phyloP scores from a whole-genome alignment of 2,329 filamentous ascomycete genomes.

The Alternaria triticina region DNA sequence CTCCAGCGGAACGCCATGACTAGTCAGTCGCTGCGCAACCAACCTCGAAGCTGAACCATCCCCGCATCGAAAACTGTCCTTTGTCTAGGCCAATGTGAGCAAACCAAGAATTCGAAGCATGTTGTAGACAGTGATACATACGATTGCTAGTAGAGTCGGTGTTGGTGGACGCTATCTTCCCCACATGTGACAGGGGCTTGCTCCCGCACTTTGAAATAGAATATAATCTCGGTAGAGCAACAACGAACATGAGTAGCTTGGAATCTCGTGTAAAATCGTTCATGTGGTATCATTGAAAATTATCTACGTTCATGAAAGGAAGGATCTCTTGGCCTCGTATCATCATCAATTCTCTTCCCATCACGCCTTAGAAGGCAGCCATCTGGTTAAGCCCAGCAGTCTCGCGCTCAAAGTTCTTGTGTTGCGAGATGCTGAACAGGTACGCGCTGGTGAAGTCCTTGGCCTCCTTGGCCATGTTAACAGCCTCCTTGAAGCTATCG shows the following conservation, averaged over 20 bases:
- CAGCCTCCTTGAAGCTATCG: conserved; percentile 65
- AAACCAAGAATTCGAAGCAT: too few relatives aligned
- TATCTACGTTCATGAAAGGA: neutral
- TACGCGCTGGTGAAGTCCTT: conserved; percentile 75
- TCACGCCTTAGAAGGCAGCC: conserved; percentile 68
- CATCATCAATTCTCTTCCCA: neutral
- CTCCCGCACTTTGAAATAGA: neutral
- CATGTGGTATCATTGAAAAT: conserved; percentile 2
- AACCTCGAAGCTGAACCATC: neutral
- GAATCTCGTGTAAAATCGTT: neutral
- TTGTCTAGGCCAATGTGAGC: neutral
- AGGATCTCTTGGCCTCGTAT: neutral
- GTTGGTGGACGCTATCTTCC: neutral
- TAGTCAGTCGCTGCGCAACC: neutral
- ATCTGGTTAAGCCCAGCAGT: conserved; percentile 69
- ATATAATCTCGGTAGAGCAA: neutral
- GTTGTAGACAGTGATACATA: too few relatives aligned
- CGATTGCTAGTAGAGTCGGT: neutral
- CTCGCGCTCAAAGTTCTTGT: conserved; percentile 77
- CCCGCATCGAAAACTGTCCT: neutral
- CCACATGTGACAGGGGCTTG: too few relatives aligned
- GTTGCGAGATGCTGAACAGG: conserved; percentile 71
- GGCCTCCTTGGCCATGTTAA: conserved; percentile 70
- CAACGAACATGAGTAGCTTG: neutral
- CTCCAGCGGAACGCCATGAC: neutral